These are phyloP conservation scores for Triadica sebifera DNA, from an alignment of 345 rosid species.

Conservation along the genomic window DNA sequence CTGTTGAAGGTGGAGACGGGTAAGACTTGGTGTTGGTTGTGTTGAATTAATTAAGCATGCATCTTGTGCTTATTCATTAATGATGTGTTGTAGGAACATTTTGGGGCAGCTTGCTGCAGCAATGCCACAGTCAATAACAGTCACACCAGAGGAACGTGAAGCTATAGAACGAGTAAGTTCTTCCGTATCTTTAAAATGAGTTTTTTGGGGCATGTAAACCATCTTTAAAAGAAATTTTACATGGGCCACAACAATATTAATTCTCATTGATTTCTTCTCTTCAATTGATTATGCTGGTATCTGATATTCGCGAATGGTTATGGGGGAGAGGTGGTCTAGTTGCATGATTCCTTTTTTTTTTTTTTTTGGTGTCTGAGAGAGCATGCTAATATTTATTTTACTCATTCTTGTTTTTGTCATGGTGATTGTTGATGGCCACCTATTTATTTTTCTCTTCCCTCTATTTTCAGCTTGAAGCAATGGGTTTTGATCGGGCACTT, in stretches of 20 bases:
- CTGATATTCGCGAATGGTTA: not conserved
- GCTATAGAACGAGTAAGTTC: slow-evolving; percentile 81
- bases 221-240: not conserved
- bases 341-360: not conserved
- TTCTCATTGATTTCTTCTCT: not conserved
- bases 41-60: not conserved
- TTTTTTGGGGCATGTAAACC: not conserved
- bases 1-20: slow-evolving; percentile 83
- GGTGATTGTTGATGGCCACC: not conserved
- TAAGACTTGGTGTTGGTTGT: slow-evolving; percentile 37
- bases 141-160: slow-evolving; percentile 93
- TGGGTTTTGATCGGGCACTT: slow-evolving; percentile 81
- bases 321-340: not conserved
- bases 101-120: slow-evolving; percentile 66
- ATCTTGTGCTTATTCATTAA: slow-evolving; percentile 10
- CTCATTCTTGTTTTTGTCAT: not conserved
- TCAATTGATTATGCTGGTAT: not conserved
- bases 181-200: not conserved
- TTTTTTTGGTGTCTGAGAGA: not conserved
- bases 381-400: not conserved
- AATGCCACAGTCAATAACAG: slow-evolving; percentile 81
- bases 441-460: not conserved
- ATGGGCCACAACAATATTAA: too few species aligned
- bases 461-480: slow-evolving; percentile 67
- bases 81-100: slow-evolving; percentile 44